These are phyloP conservation scores for Mercurialis annua DNA, from an alignment of 345 rosid species.

Conservation along the genomic window DNA sequence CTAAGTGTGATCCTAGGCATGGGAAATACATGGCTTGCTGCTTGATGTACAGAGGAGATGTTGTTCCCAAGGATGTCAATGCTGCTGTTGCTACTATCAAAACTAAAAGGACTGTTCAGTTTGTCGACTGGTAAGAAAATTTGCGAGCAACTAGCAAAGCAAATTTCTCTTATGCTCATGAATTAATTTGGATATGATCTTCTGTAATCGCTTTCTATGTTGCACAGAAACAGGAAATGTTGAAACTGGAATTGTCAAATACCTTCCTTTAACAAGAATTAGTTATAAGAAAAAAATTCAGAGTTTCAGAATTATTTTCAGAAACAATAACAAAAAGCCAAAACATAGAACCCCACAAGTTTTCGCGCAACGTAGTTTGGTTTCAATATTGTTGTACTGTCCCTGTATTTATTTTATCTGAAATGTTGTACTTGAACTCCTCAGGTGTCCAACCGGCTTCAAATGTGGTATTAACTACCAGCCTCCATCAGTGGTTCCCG, in stretches of 20 bases:
- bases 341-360: too few relatives aligned
- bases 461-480: conserved; percentile 40
- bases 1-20: conserved; percentile 38
- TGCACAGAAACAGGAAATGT: too few relatives aligned
- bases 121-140: conserved; percentile 37
- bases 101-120: conserved; percentile 34
- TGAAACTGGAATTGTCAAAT: too few relatives aligned
- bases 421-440: not conserved
- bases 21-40: conserved; percentile 41
- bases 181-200: not conserved
- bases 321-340: too few relatives aligned
- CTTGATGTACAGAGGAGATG: conserved; percentile 42
- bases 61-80: conserved; percentile 42
- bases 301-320: too few relatives aligned
- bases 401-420: too few relatives aligned
- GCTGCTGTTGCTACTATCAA: conserved; percentile 36
- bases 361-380: too few relatives aligned
- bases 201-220: not conserved
- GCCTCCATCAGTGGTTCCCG: conserved; percentile 36
- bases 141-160: not conserved
- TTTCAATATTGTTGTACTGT: too few relatives aligned
- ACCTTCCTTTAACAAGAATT: too few relatives aligned
- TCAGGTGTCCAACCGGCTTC: conserved; percentile 41
- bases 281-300: too few relatives aligned
- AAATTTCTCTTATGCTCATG: not conserved